Base-by-base conservation (phyloP, 306 rosid genomes). In the Fragaria ananassa region DNA sequence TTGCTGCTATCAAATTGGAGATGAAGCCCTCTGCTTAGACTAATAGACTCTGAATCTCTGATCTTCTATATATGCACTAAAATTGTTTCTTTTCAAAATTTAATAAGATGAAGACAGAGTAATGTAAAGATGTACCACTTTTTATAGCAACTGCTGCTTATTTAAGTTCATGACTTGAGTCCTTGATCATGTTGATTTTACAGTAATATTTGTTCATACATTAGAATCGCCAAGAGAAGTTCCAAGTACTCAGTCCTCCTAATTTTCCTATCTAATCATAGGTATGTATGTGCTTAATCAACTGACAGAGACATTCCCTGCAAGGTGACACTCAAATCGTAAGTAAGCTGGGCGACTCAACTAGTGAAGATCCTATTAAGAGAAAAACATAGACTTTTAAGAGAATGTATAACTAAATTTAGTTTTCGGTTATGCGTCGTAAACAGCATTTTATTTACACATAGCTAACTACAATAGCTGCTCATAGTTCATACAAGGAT, bases 1-100 rank as follows among this genome's bases (percentile, higher is more conserved):
- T 86, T 19, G 77, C 85, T 41, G 96, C 98, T 76, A 90, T 89
- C 79, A 95, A 92, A 83, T 29, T 88, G 15, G 92, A 95, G 79
- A 90, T 86, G 98, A 92, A 92, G 47, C 71, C 80, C 61, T 68
- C 81, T 49, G 18, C 67, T 13, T 78, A 13, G 41, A 35, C 46
- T 39, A 8, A 8, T 78, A 61, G 0, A 35, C 35, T 31, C 35
- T 31, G 35, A 31, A 31, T 31, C 21, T 14, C 37, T 76, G 39
- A 10, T 74, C 23, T 49, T 70, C 27, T 25, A 10, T 9, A 29
- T 29, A 18, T 29, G 3, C 4, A 15, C 25, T 64, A 13, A 19
- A 64, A 61, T 31, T 29, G 39, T 14, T 61, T 31, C 41, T 29
- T 58, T 25, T 6, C 1, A 6, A 9, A 54, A 27, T 27, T 6